Percentiles rank a stretch among this genome's conserved stretches.
phyloP scores from a whole-genome alignment of 2,329 filamentous ascomycete genomes.

The Neoascochyta sp. region DNA sequence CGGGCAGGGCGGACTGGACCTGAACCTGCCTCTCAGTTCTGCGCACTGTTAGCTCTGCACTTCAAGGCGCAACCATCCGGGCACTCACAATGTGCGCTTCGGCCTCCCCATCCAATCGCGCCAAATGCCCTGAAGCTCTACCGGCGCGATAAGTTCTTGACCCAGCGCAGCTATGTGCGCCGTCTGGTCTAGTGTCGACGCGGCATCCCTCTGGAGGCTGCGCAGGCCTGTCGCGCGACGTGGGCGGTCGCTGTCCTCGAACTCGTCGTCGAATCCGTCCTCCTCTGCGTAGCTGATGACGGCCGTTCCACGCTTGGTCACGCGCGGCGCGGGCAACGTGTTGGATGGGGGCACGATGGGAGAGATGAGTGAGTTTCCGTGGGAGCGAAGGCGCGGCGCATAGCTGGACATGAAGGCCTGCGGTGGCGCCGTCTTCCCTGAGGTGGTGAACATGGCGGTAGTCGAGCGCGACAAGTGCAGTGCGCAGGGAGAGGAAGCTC shows the following conservation, averaged over 20 bases:
- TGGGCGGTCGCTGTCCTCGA: slow-evolving; percentile 69
- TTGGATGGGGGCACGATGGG: slow-evolving; percentile 72
- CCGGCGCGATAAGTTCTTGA: slow-evolving; percentile 74
- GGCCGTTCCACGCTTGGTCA: slow-evolving; percentile 94
- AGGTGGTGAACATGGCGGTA: slow-evolving; percentile 40
- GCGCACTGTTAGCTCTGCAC: slow-evolving; percentile 1
- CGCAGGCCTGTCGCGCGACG: slow-evolving; percentile 73
- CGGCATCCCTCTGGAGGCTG: slow-evolving; percentile 66
- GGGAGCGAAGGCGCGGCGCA: slow-evolving; percentile 82
- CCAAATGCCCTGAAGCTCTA: slow-evolving; percentile 86
- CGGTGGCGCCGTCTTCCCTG: slow-evolving; percentile 53
- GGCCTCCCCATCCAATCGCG: slow-evolving; percentile 90
- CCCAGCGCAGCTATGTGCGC: slow-evolving; percentile 73
- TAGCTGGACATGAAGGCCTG: slow-evolving; percentile 90
- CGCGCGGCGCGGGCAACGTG: slow-evolving; percentile 67
- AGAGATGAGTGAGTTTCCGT: slow-evolving; percentile 86
- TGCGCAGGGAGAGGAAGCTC: slow-evolving; percentile 27
- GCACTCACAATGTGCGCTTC: slow-evolving; percentile 47
- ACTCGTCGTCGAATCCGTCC: slow-evolving; percentile 80
- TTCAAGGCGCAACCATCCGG: background rate
- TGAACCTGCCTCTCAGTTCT: slow-evolving; percentile 60
- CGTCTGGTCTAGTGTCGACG: slow-evolving; percentile 54
- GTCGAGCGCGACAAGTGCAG: slow-evolving; percentile 17
- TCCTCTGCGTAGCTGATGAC: slow-evolving; percentile 98
- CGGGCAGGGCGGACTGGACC: slow-evolving; percentile 70